Evolutionary conservation across 768 basidiomycete genomes (phyloP).

Genomic region (Rhizopogon sp.): DNA sequence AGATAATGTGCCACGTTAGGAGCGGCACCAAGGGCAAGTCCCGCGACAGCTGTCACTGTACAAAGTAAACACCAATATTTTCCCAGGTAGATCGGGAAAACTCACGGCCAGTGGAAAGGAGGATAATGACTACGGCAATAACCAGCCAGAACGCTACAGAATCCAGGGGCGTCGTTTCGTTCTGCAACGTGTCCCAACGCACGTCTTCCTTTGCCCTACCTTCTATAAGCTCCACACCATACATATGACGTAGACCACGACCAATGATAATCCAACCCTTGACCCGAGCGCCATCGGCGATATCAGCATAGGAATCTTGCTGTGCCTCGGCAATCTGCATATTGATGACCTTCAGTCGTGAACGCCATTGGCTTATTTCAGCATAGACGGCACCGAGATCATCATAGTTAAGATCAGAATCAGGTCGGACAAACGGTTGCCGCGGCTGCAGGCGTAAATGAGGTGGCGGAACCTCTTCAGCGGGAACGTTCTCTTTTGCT

Average conservation of each 20-base stretch:
- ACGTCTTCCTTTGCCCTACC: slow-evolving; percentile 82
- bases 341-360: slow-evolving; percentile 68
- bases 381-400: slow-evolving; percentile 61
- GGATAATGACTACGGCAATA: slow-evolving; percentile 40
- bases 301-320: slow-evolving; percentile 60
- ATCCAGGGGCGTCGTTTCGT: slow-evolving; percentile 44
- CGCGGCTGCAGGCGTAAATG: slow-evolving; percentile 65
- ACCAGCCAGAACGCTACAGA: slow-evolving; percentile 53
- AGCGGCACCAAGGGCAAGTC: slow-evolving; percentile 60
- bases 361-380: slow-evolving; percentile 67
- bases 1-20: slow-evolving; percentile 72
- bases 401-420: slow-evolving; percentile 64
- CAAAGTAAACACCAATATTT: slow-evolving; percentile 4
- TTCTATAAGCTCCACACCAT: slow-evolving; percentile 64
- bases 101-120: slow-evolving; percentile 61
- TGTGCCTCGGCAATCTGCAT: slow-evolving; percentile 68
- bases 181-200: slow-evolving; percentile 72
- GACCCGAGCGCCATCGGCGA: slow-evolving; percentile 62
- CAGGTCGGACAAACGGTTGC: slow-evolving; percentile 72
- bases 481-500: slow-evolving; percentile 24
- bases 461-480: slow-evolving; percentile 45
- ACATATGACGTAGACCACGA: slow-evolving; percentile 56
- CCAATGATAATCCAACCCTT: slow-evolving; percentile 81
- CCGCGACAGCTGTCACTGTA: slow-evolving; percentile 66
- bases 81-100: not conserved